Conservation (phyloP, 305 asterid genomes). For the Striga hermonthica region DNA sequence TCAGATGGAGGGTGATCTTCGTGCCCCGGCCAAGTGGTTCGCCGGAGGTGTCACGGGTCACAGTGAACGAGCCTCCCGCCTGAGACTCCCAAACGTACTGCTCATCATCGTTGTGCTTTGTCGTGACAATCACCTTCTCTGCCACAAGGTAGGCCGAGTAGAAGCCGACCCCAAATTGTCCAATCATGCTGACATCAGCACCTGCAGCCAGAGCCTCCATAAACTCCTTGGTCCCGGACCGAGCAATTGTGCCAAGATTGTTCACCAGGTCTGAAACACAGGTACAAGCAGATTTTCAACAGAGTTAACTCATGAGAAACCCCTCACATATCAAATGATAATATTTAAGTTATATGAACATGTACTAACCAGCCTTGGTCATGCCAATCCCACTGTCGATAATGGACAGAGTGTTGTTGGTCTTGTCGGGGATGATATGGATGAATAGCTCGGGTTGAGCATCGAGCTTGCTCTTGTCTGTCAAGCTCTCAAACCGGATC, state of each 20-base stretch:
- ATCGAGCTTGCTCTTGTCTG: conserved; percentile 41
- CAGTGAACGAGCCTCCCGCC: conserved; percentile 41
- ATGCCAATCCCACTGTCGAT: conserved; percentile 44
- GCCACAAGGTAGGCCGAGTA: conserved; percentile 89
- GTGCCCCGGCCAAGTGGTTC: conserved; percentile 40
- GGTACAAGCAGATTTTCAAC: not conserved
- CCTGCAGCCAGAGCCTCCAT: conserved; percentile 92
- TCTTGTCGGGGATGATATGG: conserved; percentile 39
- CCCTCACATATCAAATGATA: not conserved
- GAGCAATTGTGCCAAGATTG: conserved; percentile 88
- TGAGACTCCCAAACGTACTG: conserved; percentile 89
- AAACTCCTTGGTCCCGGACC: conserved; percentile 93
- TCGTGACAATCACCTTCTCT: conserved; percentile 74
- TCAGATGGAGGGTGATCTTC: conserved; percentile 36
- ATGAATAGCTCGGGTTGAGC: conserved; percentile 40
- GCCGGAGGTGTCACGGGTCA: conserved; percentile 38
- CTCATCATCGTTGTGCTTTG: conserved; percentile 84
- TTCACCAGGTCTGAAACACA: conserved; percentile 68
- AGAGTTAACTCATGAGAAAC: not conserved
- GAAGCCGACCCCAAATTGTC: conserved; percentile 91
- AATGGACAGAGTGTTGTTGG: conserved; percentile 35
- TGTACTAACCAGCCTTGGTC: conserved; percentile 41
- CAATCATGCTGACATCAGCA: conserved; percentile 97
- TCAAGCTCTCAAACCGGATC: conserved; percentile 39
- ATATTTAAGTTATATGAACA: not conserved